Conservation (phyloP, 176 grass and related monocot species). For the Zea luxurians region DNA sequence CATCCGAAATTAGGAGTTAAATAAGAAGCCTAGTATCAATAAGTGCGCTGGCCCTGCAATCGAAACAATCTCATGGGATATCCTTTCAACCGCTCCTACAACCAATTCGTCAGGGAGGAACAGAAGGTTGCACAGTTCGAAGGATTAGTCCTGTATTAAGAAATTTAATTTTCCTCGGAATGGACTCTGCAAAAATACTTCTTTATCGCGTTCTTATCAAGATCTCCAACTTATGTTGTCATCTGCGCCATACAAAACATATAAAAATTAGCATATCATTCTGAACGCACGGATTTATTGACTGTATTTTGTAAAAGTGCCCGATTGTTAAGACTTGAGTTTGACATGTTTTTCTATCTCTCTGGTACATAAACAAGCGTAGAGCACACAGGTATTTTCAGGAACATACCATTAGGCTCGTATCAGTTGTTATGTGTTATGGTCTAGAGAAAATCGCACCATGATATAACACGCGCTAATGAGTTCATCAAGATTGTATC, state of each 20-base stretch:
- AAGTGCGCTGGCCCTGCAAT: too few relatives aligned
- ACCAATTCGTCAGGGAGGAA: not conserved
- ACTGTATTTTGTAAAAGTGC: not conserved
- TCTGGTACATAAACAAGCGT: conserved; percentile 5
- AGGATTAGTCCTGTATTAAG: conserved; percentile 16
- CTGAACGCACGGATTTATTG: not conserved
- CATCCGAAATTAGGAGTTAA: not conserved
- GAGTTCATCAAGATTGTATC: not conserved
- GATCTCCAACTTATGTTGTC: conserved; percentile 17
- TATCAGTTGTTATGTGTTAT: not conserved
- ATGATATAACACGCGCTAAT: not conserved
- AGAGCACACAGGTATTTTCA: not conserved
- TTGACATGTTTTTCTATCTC: not conserved
- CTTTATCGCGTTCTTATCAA: not conserved
- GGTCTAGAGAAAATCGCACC: not conserved
- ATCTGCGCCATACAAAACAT: conserved; percentile 31
- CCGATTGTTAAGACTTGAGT: not conserved
- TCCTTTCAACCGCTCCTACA: not conserved
- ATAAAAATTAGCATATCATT: not conserved
- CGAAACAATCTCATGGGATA: not conserved
- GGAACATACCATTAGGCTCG: not conserved
- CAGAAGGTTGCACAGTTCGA: not conserved
- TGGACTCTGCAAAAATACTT: not conserved
- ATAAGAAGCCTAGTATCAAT: too few relatives aligned
- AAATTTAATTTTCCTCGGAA: not conserved